Base-by-base conservation (phyloP, 768 basidiomycete genomes). In the Floccularia luteovirens region DNA sequence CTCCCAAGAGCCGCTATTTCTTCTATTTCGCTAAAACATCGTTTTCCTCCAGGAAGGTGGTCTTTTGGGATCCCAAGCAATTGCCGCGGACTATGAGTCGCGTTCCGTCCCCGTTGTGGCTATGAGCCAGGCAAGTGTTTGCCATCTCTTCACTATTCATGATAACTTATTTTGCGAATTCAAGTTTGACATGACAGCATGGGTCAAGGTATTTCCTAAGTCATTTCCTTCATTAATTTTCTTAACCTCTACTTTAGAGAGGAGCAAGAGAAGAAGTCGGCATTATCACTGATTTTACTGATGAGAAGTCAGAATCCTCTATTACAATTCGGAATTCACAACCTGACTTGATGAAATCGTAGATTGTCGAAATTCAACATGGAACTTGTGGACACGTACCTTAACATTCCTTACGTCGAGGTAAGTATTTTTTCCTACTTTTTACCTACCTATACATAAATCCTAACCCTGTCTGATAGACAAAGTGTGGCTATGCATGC, bases 401-500 rank as follows among this genome's bases (percentile, higher is more conserved):
- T 93, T 40, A 72, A 78, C 54, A 90, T 94, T 48, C 90, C 91
- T 20, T 89, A 76, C 50, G 82, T 77, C 20, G 79, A 70, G 63
- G 72, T 70, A 34, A 39, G 62, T 52, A 13, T 20, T 21, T 30
- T 30, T 5, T 31, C 16, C 30, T 17, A 30, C 34, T 22, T 34
- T 40, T n/a, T n/a, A n/a, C n/a, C n/a, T n/a, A n/a, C 23, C 4
- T 31, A 48, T 38, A 23, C 19, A 35, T 41, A 47, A 33, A 10
- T 13, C 42, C 48, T 51, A 32, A 46, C 41, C 37, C 28, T 47
- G 37, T 49, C 35, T 25, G 39, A 17, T 31, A 88, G 69, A 96
- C 92, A 42, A 71, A 83, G 67, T 94, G 92, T 64, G 90, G 87
- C 24, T 94, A 96, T 54, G 90, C 90, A 38, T 96, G 91, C 70